Evolutionary conservation across 345 rosid genomes (phyloP), one percentile per base, ranked within the genome.

Genomic region (Euphorbia peplus): DNA sequence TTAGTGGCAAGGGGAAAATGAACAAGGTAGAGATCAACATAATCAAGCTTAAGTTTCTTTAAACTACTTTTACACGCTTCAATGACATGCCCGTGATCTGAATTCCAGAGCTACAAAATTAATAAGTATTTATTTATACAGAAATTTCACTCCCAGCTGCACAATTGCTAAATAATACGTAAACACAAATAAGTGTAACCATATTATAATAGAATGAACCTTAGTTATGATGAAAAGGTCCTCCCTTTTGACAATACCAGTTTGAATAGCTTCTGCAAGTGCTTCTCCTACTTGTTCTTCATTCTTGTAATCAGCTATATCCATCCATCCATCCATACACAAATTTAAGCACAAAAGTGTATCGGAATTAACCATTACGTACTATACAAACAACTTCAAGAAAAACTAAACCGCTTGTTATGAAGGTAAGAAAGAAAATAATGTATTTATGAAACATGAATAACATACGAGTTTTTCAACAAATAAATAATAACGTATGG

Each of bases 31-130:
- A 93, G 89, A 68, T 93, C 98, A 51, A 93, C 83, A 73, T 90
- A 93, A 68, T 93, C 90, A 52, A 90, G 88, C 83, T 78, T 90
- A 58, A 93, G 96, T 76, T 93, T 90, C 80, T 90, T 87, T 67
- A 90, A 81, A 78, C 98, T 90, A 73, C 82, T 90, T 71, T 84
- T 86, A 80, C 93, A 93, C 2, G 97, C 97, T 81, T 90, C 97
- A 8, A 82, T 54, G 39, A 86, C 93, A 78, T 93, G 97, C 4
- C 92, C 92, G 48, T 93, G 98, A 64, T 93, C 96, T n/a, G 97
- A 89, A 74, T 90, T 93, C 98, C 98, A 93, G 12, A 93, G 88
- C 98, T 93, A 86, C 61, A 60, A 28, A 13, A 19, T 32, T 6
- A 32, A 32, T n/a, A n/a, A n/a, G n/a, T n/a, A n/a, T n/a, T n/a